Base-by-base conservation (phyloP, 352 stramenopile genomes). In the Pythium phragmitis region DNA sequence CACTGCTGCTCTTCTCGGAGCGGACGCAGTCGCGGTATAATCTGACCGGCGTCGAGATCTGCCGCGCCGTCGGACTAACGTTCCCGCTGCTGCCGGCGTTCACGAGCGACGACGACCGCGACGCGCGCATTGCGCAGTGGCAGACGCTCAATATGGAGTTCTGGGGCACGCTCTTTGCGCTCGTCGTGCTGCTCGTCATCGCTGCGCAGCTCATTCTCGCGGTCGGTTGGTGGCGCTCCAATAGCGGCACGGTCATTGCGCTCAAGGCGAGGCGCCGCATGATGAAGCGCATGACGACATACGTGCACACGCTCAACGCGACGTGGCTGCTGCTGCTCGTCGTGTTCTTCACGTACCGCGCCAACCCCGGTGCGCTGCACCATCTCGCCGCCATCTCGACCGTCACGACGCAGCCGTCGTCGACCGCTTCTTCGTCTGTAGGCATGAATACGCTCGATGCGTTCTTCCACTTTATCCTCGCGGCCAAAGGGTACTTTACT, bases 241-340 rank as follows among this genome's bases (percentile, higher is more conserved):
- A 87, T 54, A 88, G 80, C 62, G 82, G 82, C 34, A 89, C 80
- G 8, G 79, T 89, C 30, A 87, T 89, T 49, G 82, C 80, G 12
- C 70, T 89, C 11, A 87, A 87, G 56, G 82, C 80, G 16, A 70
- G 82, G 5, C 76, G 80, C 11, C 80, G 79, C 12, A 82, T 89
- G 56, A 88, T 91, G 80, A 88, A 85, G 63, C 82, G 80, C 57
- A 89, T 89, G 80, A 73, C 77, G 3, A 73, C 85, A 21, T 89
- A 88, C 60, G 82, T 89, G 0, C 82, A 89, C 64, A 82, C 80
- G 34, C 72, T 89, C 23, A 88, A 87, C 43, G 77, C 67, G 0
- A 84, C 78, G 37, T 91, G 82, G 82, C 64, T 91, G 9, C 65
- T 85, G 1, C 57, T 89, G 3, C 60, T 91, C 11, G 74, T 86